phyloP scores from a whole-genome alignment of 768 basidiomycete species.

The Mycena crocata region DNA sequence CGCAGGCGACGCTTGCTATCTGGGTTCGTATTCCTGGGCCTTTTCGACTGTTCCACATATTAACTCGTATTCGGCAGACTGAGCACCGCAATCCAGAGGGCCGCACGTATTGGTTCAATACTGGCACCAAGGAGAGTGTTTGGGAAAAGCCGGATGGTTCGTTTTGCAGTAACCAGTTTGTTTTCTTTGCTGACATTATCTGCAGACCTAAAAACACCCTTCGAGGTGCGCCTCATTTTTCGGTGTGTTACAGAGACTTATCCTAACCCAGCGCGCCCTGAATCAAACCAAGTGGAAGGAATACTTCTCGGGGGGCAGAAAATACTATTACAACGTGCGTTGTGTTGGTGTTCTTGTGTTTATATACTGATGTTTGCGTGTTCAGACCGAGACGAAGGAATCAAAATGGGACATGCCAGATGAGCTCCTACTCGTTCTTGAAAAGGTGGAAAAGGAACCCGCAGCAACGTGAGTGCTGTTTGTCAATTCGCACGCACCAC shows the following conservation, averaged over 20 bases:
- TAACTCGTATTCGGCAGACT: constrained; percentile 60
- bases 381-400: constrained; percentile 85
- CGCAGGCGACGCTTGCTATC: constrained; percentile 15
- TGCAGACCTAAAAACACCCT: constrained; percentile 88
- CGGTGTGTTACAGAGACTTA: constrained; percentile 29
- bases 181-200: constrained; percentile 20
- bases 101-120: constrained; percentile 98
- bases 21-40: constrained; percentile 18
- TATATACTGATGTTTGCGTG: background rate
- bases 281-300: constrained; percentile 95
- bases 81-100: constrained; percentile 96
- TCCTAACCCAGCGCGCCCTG: constrained; percentile 75
- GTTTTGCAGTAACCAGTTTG: constrained; percentile 32
- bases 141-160: constrained; percentile 98
- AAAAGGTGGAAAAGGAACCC: constrained; percentile 84
- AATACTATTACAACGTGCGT: constrained; percentile 90
- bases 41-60: background rate
- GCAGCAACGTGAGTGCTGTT: constrained; percentile 35
- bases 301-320: constrained; percentile 91
- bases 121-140: constrained; percentile 87
- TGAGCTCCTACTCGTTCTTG: constrained; percentile 85
- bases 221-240: constrained; percentile 70
- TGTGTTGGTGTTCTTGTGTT: background rate
- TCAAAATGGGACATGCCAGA: constrained; percentile 99
- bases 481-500: constrained; percentile 5